Conservation (phyloP, 202 grass and related monocot genomes). For the Miscanthus sacchariflorus region DNA sequence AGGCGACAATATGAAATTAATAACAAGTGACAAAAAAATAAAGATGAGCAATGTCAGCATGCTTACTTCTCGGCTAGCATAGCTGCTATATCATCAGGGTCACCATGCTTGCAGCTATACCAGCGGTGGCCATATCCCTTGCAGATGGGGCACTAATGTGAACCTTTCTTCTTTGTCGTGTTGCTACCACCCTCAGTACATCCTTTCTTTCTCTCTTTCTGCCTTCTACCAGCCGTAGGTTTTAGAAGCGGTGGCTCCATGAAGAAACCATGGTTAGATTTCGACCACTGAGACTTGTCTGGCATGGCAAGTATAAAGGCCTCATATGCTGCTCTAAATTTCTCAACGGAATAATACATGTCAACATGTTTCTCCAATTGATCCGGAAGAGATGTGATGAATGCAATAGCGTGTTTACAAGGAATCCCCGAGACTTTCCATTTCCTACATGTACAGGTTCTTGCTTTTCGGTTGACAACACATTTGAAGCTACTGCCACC, state of each 20-base stretch:
- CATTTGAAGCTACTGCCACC: neutral
- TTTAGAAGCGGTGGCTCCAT: neutral
- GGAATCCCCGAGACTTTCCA: neutral
- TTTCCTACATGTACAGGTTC: neutral
- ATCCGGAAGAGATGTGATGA: no score
- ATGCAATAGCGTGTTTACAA: neutral
- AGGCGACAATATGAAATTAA: no score
- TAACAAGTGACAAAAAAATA: neutral
- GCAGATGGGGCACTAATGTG: neutral
- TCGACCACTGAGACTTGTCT: neutral
- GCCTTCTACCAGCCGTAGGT: neutral
- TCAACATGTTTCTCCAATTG: neutral
- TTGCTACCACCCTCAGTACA: neutral
- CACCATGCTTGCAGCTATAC: neutral
- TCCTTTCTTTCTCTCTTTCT: neutral
- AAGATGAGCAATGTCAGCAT: neutral
- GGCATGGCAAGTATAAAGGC: neutral
- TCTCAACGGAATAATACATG: neutral
- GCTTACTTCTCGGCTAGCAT: neutral
- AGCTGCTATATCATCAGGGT: neutral
- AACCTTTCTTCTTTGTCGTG: neutral
- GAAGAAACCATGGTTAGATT: neutral
- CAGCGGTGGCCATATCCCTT: conserved; percentile 1
- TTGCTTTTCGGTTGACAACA: neutral
- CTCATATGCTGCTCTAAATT: neutral